Conservation (phyloP, 2,329 filamentous ascomycete species). For the Claviceps paspali region DNA sequence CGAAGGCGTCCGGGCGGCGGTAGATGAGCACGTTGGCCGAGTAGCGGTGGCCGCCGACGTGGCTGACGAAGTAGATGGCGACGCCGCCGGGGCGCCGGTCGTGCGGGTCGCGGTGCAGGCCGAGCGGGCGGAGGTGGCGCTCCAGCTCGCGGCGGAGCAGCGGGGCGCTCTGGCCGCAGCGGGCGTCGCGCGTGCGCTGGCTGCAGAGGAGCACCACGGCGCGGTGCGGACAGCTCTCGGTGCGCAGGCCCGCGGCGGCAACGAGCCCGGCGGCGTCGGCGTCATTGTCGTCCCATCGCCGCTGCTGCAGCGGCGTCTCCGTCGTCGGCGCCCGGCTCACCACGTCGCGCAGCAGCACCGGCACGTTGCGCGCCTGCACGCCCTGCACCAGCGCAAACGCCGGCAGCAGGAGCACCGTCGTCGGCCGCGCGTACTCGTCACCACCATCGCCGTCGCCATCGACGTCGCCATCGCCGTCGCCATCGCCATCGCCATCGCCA, state of each 20-base stretch:
- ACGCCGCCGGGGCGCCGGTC: conserved; percentile 85
- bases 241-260: conserved; percentile 15
- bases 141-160: conserved; percentile 80
- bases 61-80: conserved; percentile 90
- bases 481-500: not conserved
- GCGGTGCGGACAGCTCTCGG: conserved; percentile 55
- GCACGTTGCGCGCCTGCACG: conserved; percentile 60
- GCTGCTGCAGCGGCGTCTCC: conserved; percentile 42
- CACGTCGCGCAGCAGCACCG: conserved; percentile 53
- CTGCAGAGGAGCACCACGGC: conserved; percentile 88
- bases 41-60: conserved; percentile 95
- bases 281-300: no score
- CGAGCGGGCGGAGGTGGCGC: conserved; percentile 70
- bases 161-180: conserved; percentile 87
- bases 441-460: conserved; percentile 19
- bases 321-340: conserved; percentile 63
- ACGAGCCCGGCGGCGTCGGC: no score
- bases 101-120: conserved; percentile 72
- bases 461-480: not conserved
- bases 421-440: conserved; percentile 50
- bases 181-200: conserved; percentile 83
- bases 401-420: conserved; percentile 70
- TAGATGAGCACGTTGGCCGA: conserved; percentile 91
- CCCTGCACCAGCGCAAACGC: conserved; percentile 73
- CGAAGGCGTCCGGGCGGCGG: conserved; percentile 45